Conservation (phyloP, 2,329 filamentous ascomycete species). For the Hyphodiscus sp. region DNA sequence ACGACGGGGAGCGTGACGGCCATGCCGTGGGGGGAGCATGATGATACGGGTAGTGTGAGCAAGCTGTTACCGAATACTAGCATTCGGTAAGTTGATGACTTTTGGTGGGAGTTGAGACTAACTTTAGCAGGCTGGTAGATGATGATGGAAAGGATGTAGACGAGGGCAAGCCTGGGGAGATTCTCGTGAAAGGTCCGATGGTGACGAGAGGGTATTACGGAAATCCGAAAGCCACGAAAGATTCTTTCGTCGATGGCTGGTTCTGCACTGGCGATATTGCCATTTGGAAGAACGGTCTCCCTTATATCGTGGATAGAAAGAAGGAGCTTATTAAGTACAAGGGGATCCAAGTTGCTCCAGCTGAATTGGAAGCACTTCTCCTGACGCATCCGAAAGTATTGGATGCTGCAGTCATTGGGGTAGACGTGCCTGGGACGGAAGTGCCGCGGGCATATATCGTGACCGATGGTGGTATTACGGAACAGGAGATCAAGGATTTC, state of each 20-base stretch:
- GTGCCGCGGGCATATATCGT: conserved; percentile 53
- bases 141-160: conserved; percentile 14
- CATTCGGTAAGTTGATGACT: conserved; percentile 1
- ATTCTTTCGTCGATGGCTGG: conserved; percentile 48
- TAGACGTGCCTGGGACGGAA: conserved; percentile 41
- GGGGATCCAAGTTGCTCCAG: conserved; percentile 41
- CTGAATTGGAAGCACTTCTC: conserved; percentile 39
- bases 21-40: conserved; percentile 11
- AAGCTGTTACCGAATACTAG: conserved; percentile 11
- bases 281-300: conserved; percentile 41
- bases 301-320: conserved; percentile 54
- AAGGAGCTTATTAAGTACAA: conserved; percentile 43
- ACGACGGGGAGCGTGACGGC: conserved; percentile 32
- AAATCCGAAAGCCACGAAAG: conserved; percentile 29
- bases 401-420: conserved; percentile 41
- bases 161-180: conserved; percentile 24
- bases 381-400: conserved; percentile 34
- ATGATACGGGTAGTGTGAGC: conserved; percentile 14
- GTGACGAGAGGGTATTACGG: conserved; percentile 34
- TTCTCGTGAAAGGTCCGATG: conserved; percentile 22
- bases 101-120: no score
- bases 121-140: conserved; percentile 13
- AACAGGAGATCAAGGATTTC: conserved; percentile 36
- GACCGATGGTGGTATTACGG: conserved; percentile 19
- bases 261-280: conserved; percentile 96